A percentile compares a stretch with the other conserved stretches of the same genome.
phyloP scores from a whole-genome alignment of 2,329 filamentous ascomycete species.

The Penicillium sp. region DNA sequence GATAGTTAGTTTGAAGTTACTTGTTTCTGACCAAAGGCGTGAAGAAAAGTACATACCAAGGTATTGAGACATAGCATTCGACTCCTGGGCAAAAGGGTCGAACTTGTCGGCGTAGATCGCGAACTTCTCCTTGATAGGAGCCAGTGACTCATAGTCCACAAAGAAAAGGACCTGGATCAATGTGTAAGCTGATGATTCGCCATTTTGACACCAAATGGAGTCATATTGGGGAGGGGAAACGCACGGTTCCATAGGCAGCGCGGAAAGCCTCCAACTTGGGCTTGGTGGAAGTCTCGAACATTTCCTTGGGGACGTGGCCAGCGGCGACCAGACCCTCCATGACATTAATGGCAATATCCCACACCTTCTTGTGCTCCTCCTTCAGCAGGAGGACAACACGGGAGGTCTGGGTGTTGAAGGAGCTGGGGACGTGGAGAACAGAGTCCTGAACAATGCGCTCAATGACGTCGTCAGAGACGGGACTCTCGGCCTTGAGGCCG shows the following conservation, averaged over 20 bases:
- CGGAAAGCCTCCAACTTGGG: slow-evolving; percentile 52
- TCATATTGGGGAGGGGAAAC: slow-evolving; percentile 24
- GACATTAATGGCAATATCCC: slow-evolving; percentile 64
- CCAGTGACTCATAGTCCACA: slow-evolving; percentile 60
- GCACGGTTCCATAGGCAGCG: slow-evolving; percentile 64
- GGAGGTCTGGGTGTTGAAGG: slow-evolving; percentile 80
- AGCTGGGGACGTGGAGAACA: slow-evolving; percentile 61
- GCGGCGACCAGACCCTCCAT: slow-evolving; percentile 38
- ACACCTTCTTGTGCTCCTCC: slow-evolving; percentile 77
- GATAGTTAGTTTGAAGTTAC: slow-evolving; percentile 1
- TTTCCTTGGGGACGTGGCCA: slow-evolving; percentile 47
- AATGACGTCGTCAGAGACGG: slow-evolving; percentile 28
- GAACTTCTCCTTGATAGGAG: slow-evolving; percentile 53
- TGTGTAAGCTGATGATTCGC: not conserved
- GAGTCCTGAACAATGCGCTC: slow-evolving; percentile 32
- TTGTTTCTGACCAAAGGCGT: not conserved
- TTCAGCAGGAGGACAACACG: slow-evolving; percentile 69
- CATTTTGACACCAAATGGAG: not conserved
- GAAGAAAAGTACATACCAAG: slow-evolving; percentile 27
- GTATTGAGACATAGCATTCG: slow-evolving; percentile 70
- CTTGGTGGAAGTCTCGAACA: slow-evolving; percentile 40
- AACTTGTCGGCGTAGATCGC: slow-evolving; percentile 71
- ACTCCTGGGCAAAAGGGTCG: slow-evolving; percentile 65
- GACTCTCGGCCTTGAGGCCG: slow-evolving; percentile 26
- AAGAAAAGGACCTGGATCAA: slow-evolving; percentile 61